Evolutionary conservation across 495 filamentous ascomycete genomes (phyloP).

Genomic region (Aspergillus incahuasiensis): DNA sequence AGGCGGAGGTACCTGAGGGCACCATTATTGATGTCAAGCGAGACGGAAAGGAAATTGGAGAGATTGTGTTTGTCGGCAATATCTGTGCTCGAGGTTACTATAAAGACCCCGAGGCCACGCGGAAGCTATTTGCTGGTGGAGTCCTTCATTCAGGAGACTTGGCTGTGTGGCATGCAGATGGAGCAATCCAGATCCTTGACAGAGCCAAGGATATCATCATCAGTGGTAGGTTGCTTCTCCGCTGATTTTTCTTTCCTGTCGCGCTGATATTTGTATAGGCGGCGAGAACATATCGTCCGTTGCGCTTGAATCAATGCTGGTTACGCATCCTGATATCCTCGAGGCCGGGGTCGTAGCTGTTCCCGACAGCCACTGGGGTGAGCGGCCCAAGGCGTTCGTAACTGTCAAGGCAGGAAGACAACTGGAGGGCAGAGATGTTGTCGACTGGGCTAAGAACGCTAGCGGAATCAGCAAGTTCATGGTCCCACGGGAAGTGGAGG

Average conservation of each 20-base stretch:
- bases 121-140: conserved; percentile 83
- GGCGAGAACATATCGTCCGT: conserved; percentile 97
- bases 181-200: conserved; percentile 87
- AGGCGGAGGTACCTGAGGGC: conserved; percentile 63
- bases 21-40: conserved; percentile 69
- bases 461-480: conserved; percentile 87
- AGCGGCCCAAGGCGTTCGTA: conserved; percentile 88
- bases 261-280: conserved; percentile 43
- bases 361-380: conserved; percentile 87
- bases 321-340: conserved; percentile 79
- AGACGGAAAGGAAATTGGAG: conserved; percentile 86
- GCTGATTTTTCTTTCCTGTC: neutral
- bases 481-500: conserved; percentile 89
- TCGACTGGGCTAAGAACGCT: conserved; percentile 77
- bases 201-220: conserved; percentile 98
- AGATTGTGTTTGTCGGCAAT: conserved; percentile 87
- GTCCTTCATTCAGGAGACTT: conserved; percentile 86
- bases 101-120: conserved; percentile 82
- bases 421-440: conserved; percentile 65
- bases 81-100: conserved; percentile 91
- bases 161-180: conserved; percentile 87
- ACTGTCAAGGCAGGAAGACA: conserved; percentile 64
- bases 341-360: conserved; percentile 92
- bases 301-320: conserved; percentile 88
- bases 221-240: conserved; percentile 57